Conservation (phyloP, 2,329 filamentous ascomycete species). For the Penicillium corylophilum region DNA sequence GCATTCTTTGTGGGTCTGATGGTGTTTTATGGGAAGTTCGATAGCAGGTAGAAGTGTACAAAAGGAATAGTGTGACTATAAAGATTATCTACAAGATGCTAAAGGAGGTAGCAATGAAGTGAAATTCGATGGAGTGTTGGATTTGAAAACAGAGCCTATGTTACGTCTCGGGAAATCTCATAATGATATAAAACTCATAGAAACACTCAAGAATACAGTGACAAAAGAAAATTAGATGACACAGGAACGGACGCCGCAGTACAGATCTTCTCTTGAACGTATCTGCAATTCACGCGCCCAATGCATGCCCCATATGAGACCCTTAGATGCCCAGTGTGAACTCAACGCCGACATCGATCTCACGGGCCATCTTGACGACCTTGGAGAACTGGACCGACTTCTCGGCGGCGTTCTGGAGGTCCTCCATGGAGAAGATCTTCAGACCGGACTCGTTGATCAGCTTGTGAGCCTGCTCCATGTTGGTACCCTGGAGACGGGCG, state of each 20-base stretch:
- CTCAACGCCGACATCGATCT: conserved; percentile 96
- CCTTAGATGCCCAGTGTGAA: conserved; percentile 91
- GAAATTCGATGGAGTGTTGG: not conserved
- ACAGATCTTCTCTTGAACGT: conserved; percentile 17
- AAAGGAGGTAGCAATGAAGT: too few relatives aligned
- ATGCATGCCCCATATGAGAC: conserved; percentile 14
- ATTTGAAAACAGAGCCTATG: not conserved
- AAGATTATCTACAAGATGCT: too few relatives aligned
- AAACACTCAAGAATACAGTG: conserved; percentile 30
- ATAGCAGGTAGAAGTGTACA: too few relatives aligned
- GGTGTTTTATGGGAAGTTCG: not conserved
- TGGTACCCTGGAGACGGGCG: conserved; percentile 95
- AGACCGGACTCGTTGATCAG: conserved; percentile 93
- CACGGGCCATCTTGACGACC: conserved; percentile 97
- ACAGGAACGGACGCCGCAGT: conserved; percentile 22
- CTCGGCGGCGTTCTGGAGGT: conserved; percentile 94
- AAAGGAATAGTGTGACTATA: too few relatives aligned
- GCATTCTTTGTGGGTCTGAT: too few relatives aligned
- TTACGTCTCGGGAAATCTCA: not conserved
- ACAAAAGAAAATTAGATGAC: conserved; percentile 29
- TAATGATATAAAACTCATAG: conserved; percentile 25
- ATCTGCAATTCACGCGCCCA: conserved; percentile 9
- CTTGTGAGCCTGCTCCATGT: conserved; percentile 92
- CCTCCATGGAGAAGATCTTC: conserved; percentile 99
- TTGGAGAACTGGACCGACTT: conserved; percentile 99